Conservation (phyloP, 345 rosid species). For the Physaria fendleri region DNA sequence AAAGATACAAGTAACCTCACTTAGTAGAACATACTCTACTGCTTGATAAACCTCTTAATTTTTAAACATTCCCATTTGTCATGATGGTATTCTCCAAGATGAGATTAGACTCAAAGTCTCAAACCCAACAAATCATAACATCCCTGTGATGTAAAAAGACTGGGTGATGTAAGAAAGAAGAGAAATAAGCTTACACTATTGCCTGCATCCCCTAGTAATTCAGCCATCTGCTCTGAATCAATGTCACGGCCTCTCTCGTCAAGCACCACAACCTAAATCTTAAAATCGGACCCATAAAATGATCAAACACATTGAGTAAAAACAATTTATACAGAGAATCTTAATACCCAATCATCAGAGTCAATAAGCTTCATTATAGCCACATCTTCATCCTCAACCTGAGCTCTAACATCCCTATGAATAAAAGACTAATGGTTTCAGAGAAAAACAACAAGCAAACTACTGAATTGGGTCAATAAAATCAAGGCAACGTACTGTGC, state of each 20-base stretch:
- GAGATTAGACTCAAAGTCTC: no score
- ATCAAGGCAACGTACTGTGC: conserved; percentile 41
- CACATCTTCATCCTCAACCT: conserved; percentile 72
- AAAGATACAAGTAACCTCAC: no score
- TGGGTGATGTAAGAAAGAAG: no score
- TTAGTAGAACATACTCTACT: no score
- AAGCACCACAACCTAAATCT: conserved; percentile 67
- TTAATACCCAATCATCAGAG: conserved; percentile 78
- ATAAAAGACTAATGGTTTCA: background rate
- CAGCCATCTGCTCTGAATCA: conserved; percentile 70
- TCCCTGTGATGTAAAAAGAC: no score
- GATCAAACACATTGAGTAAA: background rate
- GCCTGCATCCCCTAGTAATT: conserved; percentile 68
- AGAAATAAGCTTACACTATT: conserved; percentile 43
- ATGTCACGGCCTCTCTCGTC: conserved; percentile 78
- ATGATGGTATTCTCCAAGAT: no score
- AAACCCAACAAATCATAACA: no score
- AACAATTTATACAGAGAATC: no score
- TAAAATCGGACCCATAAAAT: conserved; percentile 12
- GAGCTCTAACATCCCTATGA: conserved; percentile 57
- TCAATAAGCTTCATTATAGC: conserved; percentile 54
- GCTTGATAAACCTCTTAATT: no score
- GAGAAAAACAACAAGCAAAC: background rate
- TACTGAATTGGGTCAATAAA: background rate
- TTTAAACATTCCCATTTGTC: no score